A percentile compares a stretch with the other conserved stretches of the same genome.
These are phyloP conservation scores for Adansonia madagascariensis DNA, from an alignment of 441 rosid species.

Conservation along the genomic window DNA sequence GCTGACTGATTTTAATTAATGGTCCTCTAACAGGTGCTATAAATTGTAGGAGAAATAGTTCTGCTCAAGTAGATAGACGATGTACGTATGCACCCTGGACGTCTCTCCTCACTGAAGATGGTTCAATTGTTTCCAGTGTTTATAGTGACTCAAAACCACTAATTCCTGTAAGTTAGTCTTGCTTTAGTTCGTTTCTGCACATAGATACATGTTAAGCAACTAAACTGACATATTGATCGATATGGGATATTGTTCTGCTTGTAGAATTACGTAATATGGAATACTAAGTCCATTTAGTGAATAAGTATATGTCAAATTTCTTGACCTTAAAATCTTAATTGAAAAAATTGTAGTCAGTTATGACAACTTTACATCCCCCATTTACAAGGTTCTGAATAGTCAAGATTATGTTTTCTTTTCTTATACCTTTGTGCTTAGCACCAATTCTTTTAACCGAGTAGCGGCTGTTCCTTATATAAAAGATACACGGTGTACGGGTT, in stretches of 20 bases:
- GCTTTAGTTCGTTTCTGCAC: neutral
- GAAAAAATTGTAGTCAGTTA: neutral
- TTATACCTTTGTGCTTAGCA: neutral
- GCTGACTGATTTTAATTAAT: slow-evolving; percentile 21
- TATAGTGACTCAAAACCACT: slow-evolving; percentile 31
- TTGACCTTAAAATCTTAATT: neutral
- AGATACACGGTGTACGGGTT: slow-evolving; percentile 3
- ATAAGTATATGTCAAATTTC: neutral
- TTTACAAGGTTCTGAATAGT: neutral
- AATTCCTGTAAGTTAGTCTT: slow-evolving; percentile 42
- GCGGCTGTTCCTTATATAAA: neutral
- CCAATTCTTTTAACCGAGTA: slow-evolving; percentile 6
- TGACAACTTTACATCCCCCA: neutral
- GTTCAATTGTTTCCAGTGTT: slow-evolving; percentile 32
- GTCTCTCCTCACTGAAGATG: slow-evolving; percentile 29
- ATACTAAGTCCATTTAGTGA: neutral
- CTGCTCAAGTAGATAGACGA: slow-evolving; percentile 44
- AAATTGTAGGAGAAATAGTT: slow-evolving; percentile 32
- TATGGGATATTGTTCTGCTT: neutral
- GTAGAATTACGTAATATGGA: neutral
- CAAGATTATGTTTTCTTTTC: neutral
- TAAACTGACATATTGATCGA: neutral
- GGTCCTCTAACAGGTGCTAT: slow-evolving; percentile 40
- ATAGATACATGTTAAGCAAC: neutral
- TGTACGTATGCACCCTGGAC: slow-evolving; percentile 43